Conservation (phyloP, 2,329 filamentous ascomycete species). For the Trichoderma koningiopsis region DNA sequence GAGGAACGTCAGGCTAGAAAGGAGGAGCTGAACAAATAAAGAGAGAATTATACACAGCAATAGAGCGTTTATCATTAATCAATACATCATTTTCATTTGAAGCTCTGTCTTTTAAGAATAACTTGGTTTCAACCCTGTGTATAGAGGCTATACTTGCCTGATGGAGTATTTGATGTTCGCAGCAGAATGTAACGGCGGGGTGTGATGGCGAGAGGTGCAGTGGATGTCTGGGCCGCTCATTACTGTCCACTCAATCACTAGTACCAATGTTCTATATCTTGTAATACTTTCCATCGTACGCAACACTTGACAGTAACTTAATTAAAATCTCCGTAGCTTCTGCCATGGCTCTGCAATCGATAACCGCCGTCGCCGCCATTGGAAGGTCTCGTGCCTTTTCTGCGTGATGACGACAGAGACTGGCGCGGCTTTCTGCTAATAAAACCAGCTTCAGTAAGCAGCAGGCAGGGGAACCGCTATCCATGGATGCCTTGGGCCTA, state of each 20-base stretch:
- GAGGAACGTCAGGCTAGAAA: constrained; percentile 69
- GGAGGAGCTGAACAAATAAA: constrained; percentile 63
- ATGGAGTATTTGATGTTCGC: background rate
- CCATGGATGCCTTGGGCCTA: background rate
- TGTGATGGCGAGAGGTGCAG: background rate
- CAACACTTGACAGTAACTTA: background rate
- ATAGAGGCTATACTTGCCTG: background rate
- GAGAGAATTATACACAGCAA: background rate
- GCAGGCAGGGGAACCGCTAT: background rate
- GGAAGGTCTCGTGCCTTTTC: constrained; percentile 7
- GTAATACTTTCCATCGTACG: too few species aligned
- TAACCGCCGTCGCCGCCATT: background rate
- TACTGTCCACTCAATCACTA: background rate
- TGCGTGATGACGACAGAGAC: constrained; percentile 23
- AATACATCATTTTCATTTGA: background rate
- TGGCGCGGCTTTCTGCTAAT: constrained; percentile 9
- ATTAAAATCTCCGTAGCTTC: background rate
- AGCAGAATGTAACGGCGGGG: background rate
- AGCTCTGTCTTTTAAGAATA: background rate
- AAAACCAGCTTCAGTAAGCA: background rate
- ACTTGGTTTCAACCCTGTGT: too few species aligned
- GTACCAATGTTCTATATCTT: background rate
- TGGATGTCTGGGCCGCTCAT: background rate
- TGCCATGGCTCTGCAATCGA: constrained; percentile 7
- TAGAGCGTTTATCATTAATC: background rate